Evolutionary conservation across 179 eudicot genomes (phyloP), one percentile per base, ranked within the genome.

Genomic region (Beta macrorhiza): DNA sequence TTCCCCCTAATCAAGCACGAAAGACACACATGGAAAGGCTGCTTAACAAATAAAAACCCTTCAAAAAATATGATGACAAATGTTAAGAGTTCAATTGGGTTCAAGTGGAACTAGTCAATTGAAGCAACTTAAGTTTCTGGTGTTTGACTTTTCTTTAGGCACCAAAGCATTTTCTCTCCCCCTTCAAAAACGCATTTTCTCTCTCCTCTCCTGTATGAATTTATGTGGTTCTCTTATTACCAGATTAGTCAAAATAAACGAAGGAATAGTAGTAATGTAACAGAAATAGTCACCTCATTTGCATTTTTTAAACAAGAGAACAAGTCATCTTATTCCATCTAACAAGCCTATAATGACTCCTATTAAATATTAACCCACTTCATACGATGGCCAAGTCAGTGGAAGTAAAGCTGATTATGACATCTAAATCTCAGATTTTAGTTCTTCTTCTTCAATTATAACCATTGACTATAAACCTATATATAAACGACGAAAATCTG

Each of bases 321-420:
- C 63, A 73, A 81, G 84, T 84, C 84, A 58, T 53, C 5, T 58
- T 51, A 75, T 20, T 70, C 62, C 79, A 72, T 47, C 79, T 68
- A 57, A 72, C 74, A 49, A 75, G 82, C 78, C 85, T 77, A 76
- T 15, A 58, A 71, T 71, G 74, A 76, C 89, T 84, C 89, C 77
- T 74, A 58, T 37, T 57, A 63, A 15, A 1, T 77, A 74, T 45
- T 65, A 49, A 57, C 82, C 71, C 62, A 51, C 76, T 80, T 75
- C 56, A 64, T 56, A 79, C 68, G 81, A 84, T 75, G 77, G 25
- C 74, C 69, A 82, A 78, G 63, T 80, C 65, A 69, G 75, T 78
- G 71, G 77, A 75, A 86, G 20, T 20, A 64, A 63, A 75, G 11
- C 57, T 73, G 83, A 81, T 80, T 62, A 72, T 56, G 85, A 84